A percentile compares a stretch with the other conserved stretches of the same genome.
Evolutionary conservation across 306 rosid genomes (phyloP).

Genomic region (Adenanthera pavonina): DNA sequence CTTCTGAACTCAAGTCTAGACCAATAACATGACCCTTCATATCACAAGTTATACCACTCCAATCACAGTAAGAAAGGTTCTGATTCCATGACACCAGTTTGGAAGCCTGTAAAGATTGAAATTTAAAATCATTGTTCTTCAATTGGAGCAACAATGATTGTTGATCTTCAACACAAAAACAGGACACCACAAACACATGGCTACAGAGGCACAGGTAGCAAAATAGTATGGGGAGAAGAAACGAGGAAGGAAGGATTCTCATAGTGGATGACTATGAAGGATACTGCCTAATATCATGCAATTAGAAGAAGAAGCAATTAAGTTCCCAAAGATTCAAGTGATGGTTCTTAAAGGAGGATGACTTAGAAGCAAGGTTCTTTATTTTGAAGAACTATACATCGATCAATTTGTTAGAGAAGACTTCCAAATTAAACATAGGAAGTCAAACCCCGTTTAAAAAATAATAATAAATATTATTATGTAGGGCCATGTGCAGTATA

Average conservation of each 20-base stretch:
- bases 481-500: no score
- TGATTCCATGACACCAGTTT: constrained; percentile 39
- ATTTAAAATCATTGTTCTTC: constrained; percentile 26
- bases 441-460: no score
- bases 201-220: background rate
- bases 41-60: constrained; percentile 49
- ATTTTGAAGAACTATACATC: no score
- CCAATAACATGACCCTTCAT: background rate
- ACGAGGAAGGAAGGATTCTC: background rate
- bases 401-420: no score
- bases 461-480: no score
- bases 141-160: constrained; percentile 33
- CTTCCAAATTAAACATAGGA: no score
- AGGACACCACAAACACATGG: background rate
- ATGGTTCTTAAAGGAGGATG: background rate
- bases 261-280: background rate
- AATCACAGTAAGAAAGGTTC: constrained; percentile 35
- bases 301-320: background rate
- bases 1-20: constrained; percentile 6
- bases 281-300: background rate
- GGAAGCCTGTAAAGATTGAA: accelerated
- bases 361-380: no score
- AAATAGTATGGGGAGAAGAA: background rate
- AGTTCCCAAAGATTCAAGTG: background rate
- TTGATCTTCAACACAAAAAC: constrained; percentile 43